Evolutionary conservation across 139 green algal genomes (phyloP).

Genomic region (Chlamydomonas sphaeroides): DNA sequence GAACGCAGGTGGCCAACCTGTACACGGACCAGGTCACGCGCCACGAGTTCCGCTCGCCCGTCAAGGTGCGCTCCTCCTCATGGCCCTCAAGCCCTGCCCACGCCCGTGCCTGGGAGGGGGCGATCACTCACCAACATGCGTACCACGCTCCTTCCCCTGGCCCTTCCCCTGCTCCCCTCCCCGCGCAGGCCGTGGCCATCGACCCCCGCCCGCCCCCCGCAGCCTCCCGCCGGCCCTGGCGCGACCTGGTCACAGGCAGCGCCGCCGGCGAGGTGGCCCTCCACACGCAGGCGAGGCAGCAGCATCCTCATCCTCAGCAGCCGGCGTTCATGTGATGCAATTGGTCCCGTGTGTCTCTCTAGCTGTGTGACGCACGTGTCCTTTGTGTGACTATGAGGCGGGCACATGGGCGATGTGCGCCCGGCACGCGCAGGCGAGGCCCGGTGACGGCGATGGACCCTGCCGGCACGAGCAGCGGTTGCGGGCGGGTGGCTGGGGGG

Average conservation of each 20-base stretch:
- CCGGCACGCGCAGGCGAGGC: too few species aligned
- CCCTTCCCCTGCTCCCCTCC: not conserved
- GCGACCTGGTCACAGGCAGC: slow-evolving; percentile 84
- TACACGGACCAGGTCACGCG: slow-evolving; percentile 72
- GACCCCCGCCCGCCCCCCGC: slow-evolving; percentile 79
- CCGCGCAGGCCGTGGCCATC: slow-evolving; percentile 75
- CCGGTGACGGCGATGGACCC: too few species aligned
- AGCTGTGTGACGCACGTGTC: too few species aligned
- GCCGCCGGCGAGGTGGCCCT: slow-evolving; percentile 76
- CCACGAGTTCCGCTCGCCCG: slow-evolving; percentile 63
- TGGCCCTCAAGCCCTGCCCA: too few species aligned
- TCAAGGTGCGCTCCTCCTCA: slow-evolving; percentile 54
- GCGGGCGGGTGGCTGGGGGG: too few species aligned
- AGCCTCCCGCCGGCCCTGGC: slow-evolving; percentile 58
- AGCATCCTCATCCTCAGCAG: too few species aligned
- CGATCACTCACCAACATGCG: not conserved
- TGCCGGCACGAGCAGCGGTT: too few species aligned
- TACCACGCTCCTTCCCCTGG: not conserved
- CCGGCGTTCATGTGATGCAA: too few species aligned
- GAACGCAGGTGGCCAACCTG: slow-evolving; percentile 56
- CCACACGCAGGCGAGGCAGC: slow-evolving; percentile 75
- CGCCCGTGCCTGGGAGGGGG: too few species aligned
- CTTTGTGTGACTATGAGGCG: too few species aligned
- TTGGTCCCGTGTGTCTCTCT: too few species aligned
- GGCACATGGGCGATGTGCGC: too few species aligned